Evolutionary conservation across 768 basidiomycete genomes (phyloP), one percentile per base, ranked within the genome.

Genomic region (Boletus bicolor): DNA sequence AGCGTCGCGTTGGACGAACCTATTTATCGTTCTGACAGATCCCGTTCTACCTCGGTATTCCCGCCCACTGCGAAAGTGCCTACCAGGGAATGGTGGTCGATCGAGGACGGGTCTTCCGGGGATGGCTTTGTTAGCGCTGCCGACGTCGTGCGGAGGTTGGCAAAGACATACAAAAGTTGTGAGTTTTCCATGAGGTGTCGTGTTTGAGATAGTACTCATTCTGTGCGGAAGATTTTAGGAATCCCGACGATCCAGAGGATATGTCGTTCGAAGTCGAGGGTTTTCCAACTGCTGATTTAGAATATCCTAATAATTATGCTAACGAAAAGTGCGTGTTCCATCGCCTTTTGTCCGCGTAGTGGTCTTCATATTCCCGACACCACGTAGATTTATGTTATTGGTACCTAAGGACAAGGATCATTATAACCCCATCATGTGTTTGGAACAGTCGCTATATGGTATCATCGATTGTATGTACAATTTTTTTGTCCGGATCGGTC

Each of bases 381-480:
- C 57, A 12, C 54, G 0, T 19, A 91, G 89, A 68, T 93, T 84
- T 73, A 79, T 89, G 58, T 78, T 93, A 56, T 79, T 93, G 50
- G 83, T 79, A 43, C 91, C 91, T 32, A 89, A 85, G 64, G 91
- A 93, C 76, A 84, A 84, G 61, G 90, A 93, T 62, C 89, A 92
- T 61, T 93, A 92, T 71, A 87, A 89, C 67, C 91, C 91, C 14
- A 86, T 93, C 53, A 80, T 86, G 77, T 88, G 88, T 65, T 75
- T 93, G 35, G 87, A 90, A 73, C 77, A 79, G 56, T 80, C 85
- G 11, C 71, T 93, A 30, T 79, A 85, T 68, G 83, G 83, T 47
- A 91, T 93, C 44, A 72, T 91, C 55, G 81, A 89, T 72, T 80
- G 89, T 88, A 55, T n/a, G 68, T 61, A 34, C 82, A 3, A 24